These are phyloP conservation scores for Boletus semigastroideus DNA, from an alignment of 1,284 basidiomycete genomes.

Conservation along the genomic window DNA sequence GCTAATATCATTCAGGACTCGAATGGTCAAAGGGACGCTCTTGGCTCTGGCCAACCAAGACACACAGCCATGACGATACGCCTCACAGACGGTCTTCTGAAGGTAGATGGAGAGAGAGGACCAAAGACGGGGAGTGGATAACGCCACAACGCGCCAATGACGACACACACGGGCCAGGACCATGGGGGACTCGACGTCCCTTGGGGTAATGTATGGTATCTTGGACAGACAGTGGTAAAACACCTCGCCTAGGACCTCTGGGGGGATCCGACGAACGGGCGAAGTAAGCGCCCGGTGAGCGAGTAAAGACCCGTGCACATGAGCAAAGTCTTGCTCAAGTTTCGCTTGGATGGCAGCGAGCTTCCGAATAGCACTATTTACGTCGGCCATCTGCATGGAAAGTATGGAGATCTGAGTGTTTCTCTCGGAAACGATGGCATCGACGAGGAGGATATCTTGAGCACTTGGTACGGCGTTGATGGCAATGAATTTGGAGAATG, in stretches of 20 bases:
- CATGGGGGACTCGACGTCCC: constrained; percentile 24
- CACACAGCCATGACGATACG: constrained; percentile 23
- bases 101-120: constrained; percentile 24
- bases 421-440: constrained; percentile 18
- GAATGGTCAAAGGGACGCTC: constrained; percentile 26
- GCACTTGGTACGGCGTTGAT: constrained; percentile 9
- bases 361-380: constrained; percentile 19
- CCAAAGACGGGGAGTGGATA: constrained; percentile 30
- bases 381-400: constrained; percentile 14
- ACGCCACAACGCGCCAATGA: constrained; percentile 25
- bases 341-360: constrained; percentile 14
- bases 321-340: constrained; percentile 15
- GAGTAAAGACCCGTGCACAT: constrained; percentile 18
- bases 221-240: constrained; percentile 38
- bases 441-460: constrained; percentile 16
- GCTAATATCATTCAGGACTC: constrained; percentile 28
- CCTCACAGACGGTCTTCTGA: constrained; percentile 6
- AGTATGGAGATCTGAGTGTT: constrained; percentile 21
- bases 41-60: constrained; percentile 31
- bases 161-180: constrained; percentile 28
- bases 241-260: constrained; percentile 39
- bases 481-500: constrained; percentile 10
- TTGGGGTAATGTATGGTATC: constrained; percentile 26
- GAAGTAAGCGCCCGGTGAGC: constrained; percentile 21
- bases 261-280: constrained; percentile 33